A percentile compares a stretch with the other conserved stretches of the same genome.
Conservation (phyloP, 768 basidiomycete genomes). For the Russula sp. region DNA sequence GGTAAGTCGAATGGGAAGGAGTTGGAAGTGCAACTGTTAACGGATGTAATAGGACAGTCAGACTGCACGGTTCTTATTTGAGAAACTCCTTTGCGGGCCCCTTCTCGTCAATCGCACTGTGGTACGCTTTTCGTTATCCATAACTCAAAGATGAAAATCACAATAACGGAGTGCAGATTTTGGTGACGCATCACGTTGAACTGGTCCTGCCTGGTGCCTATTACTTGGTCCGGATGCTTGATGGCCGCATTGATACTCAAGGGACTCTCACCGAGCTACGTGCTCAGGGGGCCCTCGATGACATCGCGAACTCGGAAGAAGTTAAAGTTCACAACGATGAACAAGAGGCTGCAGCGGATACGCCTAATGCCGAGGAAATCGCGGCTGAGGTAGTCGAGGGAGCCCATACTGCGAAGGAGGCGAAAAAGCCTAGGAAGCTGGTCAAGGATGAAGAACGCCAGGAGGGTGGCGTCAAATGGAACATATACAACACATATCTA, state of each 20-base stretch:
- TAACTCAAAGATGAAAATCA: not conserved
- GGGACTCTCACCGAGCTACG: conserved; percentile 66
- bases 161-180: conserved; percentile 41
- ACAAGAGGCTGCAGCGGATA: conserved; percentile 28
- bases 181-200: conserved; percentile 84
- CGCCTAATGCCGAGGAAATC: conserved; percentile 35
- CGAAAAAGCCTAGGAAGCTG: conserved; percentile 68
- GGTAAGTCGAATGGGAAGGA: conserved; percentile 43
- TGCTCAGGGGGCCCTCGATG: conserved; percentile 56
- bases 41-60: conserved; percentile 54
- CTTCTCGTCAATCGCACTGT: conserved; percentile 68
- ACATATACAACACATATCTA: conserved; percentile 59
- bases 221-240: conserved; percentile 75
- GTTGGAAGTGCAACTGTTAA: not conserved
- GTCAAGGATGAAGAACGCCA: conserved; percentile 82
- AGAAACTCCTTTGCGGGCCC: conserved; percentile 62
- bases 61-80: conserved; percentile 60
- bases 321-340: conserved; percentile 50
- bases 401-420: conserved; percentile 35
- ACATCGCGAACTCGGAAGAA: conserved; percentile 53
- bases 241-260: conserved; percentile 75
- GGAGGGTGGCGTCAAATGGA: conserved; percentile 79
- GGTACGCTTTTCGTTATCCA: conserved; percentile 35
- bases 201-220: conserved; percentile 71
- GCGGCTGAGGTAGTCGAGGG: conserved; percentile 32